Evolutionary conservation across 2,329 filamentous ascomycete species (phyloP).

Genomic region (Zasmidium angulare): DNA sequence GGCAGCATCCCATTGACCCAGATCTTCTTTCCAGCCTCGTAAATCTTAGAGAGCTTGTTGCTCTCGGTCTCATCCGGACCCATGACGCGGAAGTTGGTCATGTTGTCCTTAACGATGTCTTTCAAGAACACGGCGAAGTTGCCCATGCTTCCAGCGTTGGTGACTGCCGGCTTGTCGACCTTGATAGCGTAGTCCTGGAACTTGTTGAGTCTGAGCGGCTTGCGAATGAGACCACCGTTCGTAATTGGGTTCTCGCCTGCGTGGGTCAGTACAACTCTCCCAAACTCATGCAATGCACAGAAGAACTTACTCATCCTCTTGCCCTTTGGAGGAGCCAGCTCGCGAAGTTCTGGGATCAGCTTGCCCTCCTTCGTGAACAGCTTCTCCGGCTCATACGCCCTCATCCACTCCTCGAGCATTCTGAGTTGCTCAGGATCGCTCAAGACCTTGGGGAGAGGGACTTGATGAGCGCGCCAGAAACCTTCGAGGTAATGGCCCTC

Average conservation of each 20-base stretch:
- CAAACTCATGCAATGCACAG: not conserved
- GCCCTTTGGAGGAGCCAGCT: conserved; percentile 64
- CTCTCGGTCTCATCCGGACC: conserved; percentile 80
- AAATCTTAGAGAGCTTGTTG: conserved; percentile 72
- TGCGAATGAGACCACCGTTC: conserved; percentile 68
- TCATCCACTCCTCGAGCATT: conserved; percentile 74
- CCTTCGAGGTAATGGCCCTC: conserved; percentile 70
- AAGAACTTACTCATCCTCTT: conserved; percentile 61
- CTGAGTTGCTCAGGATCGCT: conserved; percentile 64
- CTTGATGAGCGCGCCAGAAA: conserved; percentile 78
- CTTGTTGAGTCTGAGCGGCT: conserved; percentile 67
- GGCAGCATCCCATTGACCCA: conserved; percentile 79
- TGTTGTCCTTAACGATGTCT: conserved; percentile 66
- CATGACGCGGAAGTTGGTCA: conserved; percentile 70
- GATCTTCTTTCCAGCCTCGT: conserved; percentile 73
- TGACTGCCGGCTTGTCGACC: conserved; percentile 59
- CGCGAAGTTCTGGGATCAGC: conserved; percentile 62
- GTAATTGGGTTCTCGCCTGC: conserved; percentile 65
- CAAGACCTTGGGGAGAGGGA: conserved; percentile 70
- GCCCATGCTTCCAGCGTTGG: conserved; percentile 61
- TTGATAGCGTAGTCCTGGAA: conserved; percentile 67
- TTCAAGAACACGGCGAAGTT: conserved; percentile 68
- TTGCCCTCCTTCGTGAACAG: conserved; percentile 66
- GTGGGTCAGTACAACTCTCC: too few species aligned
- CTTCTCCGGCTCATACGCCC: conserved; percentile 70